A percentile compares a stretch with the other conserved stretches of the same genome.
Evolutionary conservation across 352 stramenopile genomes (phyloP).

Genomic region (Lagenidium sp.): DNA sequence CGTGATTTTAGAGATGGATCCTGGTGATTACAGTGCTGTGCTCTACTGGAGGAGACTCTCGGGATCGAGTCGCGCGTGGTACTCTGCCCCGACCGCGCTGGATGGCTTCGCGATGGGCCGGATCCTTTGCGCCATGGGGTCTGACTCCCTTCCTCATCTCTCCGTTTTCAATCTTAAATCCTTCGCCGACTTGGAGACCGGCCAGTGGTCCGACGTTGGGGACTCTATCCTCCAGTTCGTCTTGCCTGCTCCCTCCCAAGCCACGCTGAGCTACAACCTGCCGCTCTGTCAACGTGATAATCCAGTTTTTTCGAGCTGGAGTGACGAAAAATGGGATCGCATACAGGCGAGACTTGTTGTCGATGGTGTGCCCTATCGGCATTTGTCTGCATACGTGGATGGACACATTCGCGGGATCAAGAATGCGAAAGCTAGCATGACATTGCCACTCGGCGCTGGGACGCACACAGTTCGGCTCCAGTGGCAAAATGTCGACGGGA

Average conservation of each 20-base stretch:
- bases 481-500: constrained; percentile 72
- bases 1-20: constrained; percentile 49
- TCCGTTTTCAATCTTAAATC: constrained; percentile 52
- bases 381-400: constrained; percentile 60
- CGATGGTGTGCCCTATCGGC: constrained; percentile 56
- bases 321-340: constrained; percentile 28
- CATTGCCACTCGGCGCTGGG: constrained; percentile 38
- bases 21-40: constrained; percentile 49
- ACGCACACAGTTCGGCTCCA: constrained; percentile 56
- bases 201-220: constrained; percentile 67
- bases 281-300: constrained; percentile 67
- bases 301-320: constrained; percentile 48
- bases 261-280: constrained; percentile 67
- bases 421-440: constrained; percentile 57
- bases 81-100: constrained; percentile 37
- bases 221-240: constrained; percentile 69
- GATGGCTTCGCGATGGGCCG: constrained; percentile 70
- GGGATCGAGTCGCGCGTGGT: constrained; percentile 48
- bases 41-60: constrained; percentile 49
- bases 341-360: constrained; percentile 56
- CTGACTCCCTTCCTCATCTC: constrained; percentile 29
- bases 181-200: constrained; percentile 16
- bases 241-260: constrained; percentile 37
- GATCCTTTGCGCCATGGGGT: constrained; percentile 39
- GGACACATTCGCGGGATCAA: constrained; percentile 63